phyloP scores from a whole-genome alignment of 2,329 filamentous ascomycete species.

The Anthostomella pinea region DNA sequence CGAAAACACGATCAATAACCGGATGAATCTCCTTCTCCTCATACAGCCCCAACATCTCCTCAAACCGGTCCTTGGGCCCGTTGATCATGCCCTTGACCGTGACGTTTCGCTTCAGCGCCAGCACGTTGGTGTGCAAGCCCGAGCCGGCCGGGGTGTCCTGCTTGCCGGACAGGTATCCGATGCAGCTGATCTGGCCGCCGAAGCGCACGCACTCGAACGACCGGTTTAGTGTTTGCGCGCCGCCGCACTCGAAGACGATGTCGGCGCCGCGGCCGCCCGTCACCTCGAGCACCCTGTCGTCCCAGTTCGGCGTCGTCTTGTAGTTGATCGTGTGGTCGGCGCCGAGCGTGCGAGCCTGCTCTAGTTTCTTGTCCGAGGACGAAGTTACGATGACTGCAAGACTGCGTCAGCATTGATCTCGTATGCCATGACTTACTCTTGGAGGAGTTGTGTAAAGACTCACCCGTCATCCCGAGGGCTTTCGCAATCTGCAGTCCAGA shows the following conservation, averaged over 20 bases:
- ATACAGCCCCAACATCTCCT: constrained; percentile 52
- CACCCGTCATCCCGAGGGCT: constrained; percentile 47
- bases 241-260: constrained; percentile 55
- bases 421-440: not conserved
- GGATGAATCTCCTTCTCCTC: constrained; percentile 43
- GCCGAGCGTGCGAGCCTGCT: constrained; percentile 45
- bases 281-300: constrained; percentile 43
- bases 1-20: constrained; percentile 47
- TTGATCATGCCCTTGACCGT: constrained; percentile 51
- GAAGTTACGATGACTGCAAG: constrained; percentile 22
- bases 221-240: constrained; percentile 48
- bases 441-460: constrained; percentile 15
- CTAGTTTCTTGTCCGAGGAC: constrained; percentile 49
- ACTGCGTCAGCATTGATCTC: not conserved
- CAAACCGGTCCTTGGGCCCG: constrained; percentile 54
- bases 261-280: constrained; percentile 48
- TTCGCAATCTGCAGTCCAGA: constrained; percentile 53
- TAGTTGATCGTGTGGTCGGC: constrained; percentile 55
- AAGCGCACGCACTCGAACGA: constrained; percentile 53
- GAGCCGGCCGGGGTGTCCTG: constrained; percentile 41
- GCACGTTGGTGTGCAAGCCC: constrained; percentile 53
- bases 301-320: constrained; percentile 50
- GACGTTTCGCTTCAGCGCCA: constrained; percentile 35
- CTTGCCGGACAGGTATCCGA: constrained; percentile 44
- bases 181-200: constrained; percentile 49